Evolutionary conservation across 805 yeast species (phyloP), one percentile per base, ranked within the genome.

Genomic region (Candida quercuum): DNA sequence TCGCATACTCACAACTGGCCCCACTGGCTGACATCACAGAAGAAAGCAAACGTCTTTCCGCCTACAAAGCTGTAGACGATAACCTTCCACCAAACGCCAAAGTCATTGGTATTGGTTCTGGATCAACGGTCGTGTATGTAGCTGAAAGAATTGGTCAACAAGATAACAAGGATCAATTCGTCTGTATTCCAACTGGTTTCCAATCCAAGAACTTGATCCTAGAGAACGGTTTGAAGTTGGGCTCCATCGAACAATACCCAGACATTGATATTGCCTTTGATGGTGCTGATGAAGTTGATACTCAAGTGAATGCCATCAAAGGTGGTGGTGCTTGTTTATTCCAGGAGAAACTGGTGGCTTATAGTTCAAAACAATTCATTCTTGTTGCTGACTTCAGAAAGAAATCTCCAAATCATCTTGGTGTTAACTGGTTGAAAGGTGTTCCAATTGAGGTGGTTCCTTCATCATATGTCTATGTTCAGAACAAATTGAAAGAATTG

Each of bases 241-340:
- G 95, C 2, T 70, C 84, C 9, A 76, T 91, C 42, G 97, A 91
- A 54, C 89, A 87, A 66, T 80, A 66, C 34, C 86, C 95, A 3
- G 71, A 72, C 19, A 66, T 93, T 32, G 99, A 93, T 58, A 78
- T 93, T 50, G 96, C 96, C 2, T 93, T 93, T 59, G 99, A 93
- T 61, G 99, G 99, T 32, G 98, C 99, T 3, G 99, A 93, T 62
- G 99, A 93, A 63, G 89, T 89, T 40, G 99, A 91, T 61, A 57
- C 75, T 5, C 57, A 71, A 16, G 70, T 93, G 51, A 86, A 88
- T 57, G 79, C 89, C 52, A 93, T 93, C 59, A 93, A 93, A 64
- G 99, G 99, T 48, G 99, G 99, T 34, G 99, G 99, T 29, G 99
- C 97, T 2, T 93, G 99, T 61, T 69, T 88, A 45, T 82, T 93